These are phyloP conservation scores for Stenocarpella maydis DNA, from an alignment of 2,329 filamentous ascomycete genomes.

Conservation along the genomic window DNA sequence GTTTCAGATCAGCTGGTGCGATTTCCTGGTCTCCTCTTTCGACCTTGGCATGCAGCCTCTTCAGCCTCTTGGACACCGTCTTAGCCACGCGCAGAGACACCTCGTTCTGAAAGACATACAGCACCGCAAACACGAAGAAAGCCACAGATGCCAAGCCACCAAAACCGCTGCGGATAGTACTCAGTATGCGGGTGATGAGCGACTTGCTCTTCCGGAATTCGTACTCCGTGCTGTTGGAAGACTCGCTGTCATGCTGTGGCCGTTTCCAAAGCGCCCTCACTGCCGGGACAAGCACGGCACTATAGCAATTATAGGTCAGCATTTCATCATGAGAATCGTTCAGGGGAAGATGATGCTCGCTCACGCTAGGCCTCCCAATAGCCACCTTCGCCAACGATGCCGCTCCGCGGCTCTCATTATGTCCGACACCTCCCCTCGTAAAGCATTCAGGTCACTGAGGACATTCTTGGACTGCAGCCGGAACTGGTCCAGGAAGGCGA, in stretches of 20 bases:
- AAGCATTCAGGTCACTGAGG: slow-evolving; percentile 53
- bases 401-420: slow-evolving; percentile 55
- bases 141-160: slow-evolving; percentile 58
- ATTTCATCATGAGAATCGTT: not conserved
- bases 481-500: slow-evolving; percentile 54
- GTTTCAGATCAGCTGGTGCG: slow-evolving; percentile 57
- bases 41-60: slow-evolving; percentile 55
- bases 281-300: slow-evolving; percentile 60
- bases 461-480: slow-evolving; percentile 52
- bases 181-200: slow-evolving; percentile 59
- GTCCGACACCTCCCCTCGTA: slow-evolving; percentile 54
- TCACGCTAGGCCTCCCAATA: slow-evolving; percentile 61
- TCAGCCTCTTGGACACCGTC: slow-evolving; percentile 60
- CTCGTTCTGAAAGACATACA: slow-evolving; percentile 68
- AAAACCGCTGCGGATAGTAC: slow-evolving; percentile 50
- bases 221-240: slow-evolving; percentile 64
- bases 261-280: slow-evolving; percentile 62
- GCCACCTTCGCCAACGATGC: slow-evolving; percentile 61
- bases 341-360: slow-evolving; percentile 37
- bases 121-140: slow-evolving; percentile 63
- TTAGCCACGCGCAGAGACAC: slow-evolving; percentile 62
- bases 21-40: slow-evolving; percentile 57
- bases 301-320: slow-evolving; percentile 38
- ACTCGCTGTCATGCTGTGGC: slow-evolving; percentile 46
- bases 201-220: slow-evolving; percentile 61